phyloP scores from a whole-genome alignment of 352 stramenopile genomes.

The Saprolegnia parasitica region DNA sequence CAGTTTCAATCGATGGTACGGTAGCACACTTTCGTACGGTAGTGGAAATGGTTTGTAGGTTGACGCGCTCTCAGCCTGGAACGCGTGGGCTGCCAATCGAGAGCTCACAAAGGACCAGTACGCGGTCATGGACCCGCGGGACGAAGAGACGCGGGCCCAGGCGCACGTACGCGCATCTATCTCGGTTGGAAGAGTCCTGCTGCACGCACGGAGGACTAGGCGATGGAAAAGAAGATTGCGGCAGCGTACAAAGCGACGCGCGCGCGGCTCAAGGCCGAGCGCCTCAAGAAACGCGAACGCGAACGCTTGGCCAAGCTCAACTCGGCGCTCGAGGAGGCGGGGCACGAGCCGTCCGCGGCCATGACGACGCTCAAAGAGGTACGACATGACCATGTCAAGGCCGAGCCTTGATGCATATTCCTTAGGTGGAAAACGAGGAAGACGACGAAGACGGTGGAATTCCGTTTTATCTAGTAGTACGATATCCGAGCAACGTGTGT shows the following conservation, averaged over 20 bases:
- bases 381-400: constrained; percentile 30
- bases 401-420: constrained; percentile 18
- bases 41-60: constrained; percentile 37
- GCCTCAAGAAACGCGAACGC: constrained; percentile 48
- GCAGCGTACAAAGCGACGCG: constrained; percentile 60
- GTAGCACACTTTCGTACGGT: background rate
- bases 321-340: constrained; percentile 24
- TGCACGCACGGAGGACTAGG: too few relatives aligned
- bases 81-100: constrained; percentile 44
- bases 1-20: constrained; percentile 21
- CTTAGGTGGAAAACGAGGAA: constrained; percentile 32
- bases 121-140: constrained; percentile 54
- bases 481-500: background rate
- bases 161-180: constrained; percentile 31
- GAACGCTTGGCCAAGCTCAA: constrained; percentile 34
- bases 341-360: constrained; percentile 23
- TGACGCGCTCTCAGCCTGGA: constrained; percentile 42
- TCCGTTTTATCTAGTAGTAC: too few relatives aligned
- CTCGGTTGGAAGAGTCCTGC: too few relatives aligned
- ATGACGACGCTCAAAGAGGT: constrained; percentile 70
- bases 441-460: constrained; percentile 30
- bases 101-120: constrained; percentile 64
- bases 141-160: constrained; percentile 40
- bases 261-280: constrained; percentile 54
- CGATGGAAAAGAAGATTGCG: constrained; percentile 64